phyloP scores from a whole-genome alignment of 1,139 yeast genomes.

The Saccharomyces hybrid region DNA sequence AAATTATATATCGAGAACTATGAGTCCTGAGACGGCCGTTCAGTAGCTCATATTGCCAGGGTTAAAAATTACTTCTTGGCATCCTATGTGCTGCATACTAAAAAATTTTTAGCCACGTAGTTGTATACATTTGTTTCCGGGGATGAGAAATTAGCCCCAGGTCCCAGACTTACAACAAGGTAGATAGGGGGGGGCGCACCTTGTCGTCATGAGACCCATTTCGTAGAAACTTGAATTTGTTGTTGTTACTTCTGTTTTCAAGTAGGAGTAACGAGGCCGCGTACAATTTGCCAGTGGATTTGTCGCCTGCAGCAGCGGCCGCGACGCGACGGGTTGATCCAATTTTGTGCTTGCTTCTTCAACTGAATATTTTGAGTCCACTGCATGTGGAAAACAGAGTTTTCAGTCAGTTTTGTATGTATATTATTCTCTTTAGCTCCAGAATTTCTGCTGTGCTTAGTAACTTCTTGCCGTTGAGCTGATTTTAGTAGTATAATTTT shows the following conservation, averaged over 20 bases:
- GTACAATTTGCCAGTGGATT: conserved; percentile 43
- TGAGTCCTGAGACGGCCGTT: conserved; percentile 58
- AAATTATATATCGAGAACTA: conserved; percentile 62
- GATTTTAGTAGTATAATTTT: conserved; percentile 70
- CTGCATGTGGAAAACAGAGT: conserved; percentile 69
- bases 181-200: conserved; percentile 96
- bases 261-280: conserved; percentile 34
- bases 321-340: conserved; percentile 7
- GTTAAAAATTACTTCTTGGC: conserved; percentile 72
- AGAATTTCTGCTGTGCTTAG: conserved; percentile 79
- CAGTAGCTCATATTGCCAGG: conserved; percentile 69
- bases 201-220: conserved; percentile 80
- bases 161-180: conserved; percentile 49
- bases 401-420: conserved; percentile 82
- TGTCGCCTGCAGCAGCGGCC: conserved; percentile 7
- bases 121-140: conserved; percentile 74
- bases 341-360: conserved; percentile 48
- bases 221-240: conserved; percentile 51
- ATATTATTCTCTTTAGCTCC: conserved; percentile 77
- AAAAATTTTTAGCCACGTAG: conserved; percentile 74
- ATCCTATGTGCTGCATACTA: conserved; percentile 89
- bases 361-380: conserved; percentile 60
- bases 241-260: conserved; percentile 3
- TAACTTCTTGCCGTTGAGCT: conserved; percentile 73
- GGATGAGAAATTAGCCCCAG: conserved; percentile 28